Base-by-base conservation (phyloP, 2,329 filamentous ascomycete species). In the Ampelomyces quisqualis region DNA sequence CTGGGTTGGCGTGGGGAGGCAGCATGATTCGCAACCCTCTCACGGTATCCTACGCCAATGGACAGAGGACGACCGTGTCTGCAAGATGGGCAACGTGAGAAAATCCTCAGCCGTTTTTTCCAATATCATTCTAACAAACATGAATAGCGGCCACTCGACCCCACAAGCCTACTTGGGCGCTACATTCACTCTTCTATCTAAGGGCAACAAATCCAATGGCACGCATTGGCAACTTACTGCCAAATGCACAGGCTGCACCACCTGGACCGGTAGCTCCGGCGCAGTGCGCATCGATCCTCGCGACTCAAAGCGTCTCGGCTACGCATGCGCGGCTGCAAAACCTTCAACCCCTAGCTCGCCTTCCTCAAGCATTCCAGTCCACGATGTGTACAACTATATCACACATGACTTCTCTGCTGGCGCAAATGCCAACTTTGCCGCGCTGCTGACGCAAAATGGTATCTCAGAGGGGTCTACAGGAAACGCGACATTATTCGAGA, bases 211-310 rank as follows among this genome's bases (percentile, higher is more conserved):
- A 9, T 48, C 48, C 13, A 65, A 65, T 49, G 44, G 49, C 7
- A 61, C 59, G 2, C 60, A 65, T 38, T 65, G 59, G 59, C 58
- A 62, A 30, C 61, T 47, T 47, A 64, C 58, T 9, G 60, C 49
- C 8, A 57, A 58, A 38, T 65, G 62, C 38, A 49, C 50, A 7
- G 62, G 62, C 26, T 65, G 62, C 47, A 64, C 59, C 7, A 48
- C 53, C 2, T 63, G 39, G 35, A 52, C 41, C 6, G 51, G 53
- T 20, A 30, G 38, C 6, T 51, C 41, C 4, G 51, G 58, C 10
- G 24, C 30, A 7, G 34, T 37, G 7, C 40, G 41, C 2, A 52
- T 65, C 19, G 55, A 58, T 24, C 56, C 62, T 1, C 49, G 36
- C 2, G 47, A 49, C 3, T 51, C 38, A 32, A 49, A 42, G 19